phyloP scores from a whole-genome alignment of 78 protist species.

The Blattamonas nauphoetae region DNA sequence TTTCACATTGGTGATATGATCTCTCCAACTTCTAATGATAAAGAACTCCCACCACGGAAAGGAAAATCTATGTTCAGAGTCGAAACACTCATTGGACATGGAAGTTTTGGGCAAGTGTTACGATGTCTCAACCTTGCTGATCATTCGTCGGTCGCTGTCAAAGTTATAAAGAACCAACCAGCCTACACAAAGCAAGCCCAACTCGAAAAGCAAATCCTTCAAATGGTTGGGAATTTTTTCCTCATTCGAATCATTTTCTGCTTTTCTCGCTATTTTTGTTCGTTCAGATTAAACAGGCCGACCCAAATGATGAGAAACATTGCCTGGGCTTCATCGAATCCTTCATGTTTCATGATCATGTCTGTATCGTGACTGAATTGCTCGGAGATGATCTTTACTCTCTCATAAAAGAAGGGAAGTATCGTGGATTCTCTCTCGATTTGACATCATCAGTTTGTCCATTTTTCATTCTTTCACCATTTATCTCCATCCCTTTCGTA shows the following conservation, averaged over 20 bases:
- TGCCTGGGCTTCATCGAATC: not conserved
- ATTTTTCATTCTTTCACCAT: not conserved
- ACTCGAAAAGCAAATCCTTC: not conserved
- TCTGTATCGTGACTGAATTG: not conserved
- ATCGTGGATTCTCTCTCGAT: not conserved
- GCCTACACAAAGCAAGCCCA: conserved; percentile 4
- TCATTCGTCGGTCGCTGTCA: not conserved
- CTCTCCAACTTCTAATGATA: not conserved
- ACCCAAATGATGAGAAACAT: not conserved
- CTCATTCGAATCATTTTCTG: not conserved
- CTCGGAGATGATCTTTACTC: not conserved
- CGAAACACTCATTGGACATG: not conserved
- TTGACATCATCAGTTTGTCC: not conserved
- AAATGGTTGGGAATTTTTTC: not conserved
- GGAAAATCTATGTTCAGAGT: not conserved
- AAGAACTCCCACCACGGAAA: not conserved
- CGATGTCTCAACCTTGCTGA: not conserved
- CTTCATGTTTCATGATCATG: not conserved
- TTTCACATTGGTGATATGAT: not conserved
- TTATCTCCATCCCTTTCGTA: not conserved
- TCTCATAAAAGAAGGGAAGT: not conserved
- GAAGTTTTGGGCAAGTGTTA: conserved; percentile 1
- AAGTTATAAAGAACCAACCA: not conserved
- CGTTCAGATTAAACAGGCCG: not conserved
- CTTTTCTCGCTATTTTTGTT: not conserved